phyloP scores from a whole-genome alignment of 495 filamentous ascomycete genomes.

The Xylaria acuta region DNA sequence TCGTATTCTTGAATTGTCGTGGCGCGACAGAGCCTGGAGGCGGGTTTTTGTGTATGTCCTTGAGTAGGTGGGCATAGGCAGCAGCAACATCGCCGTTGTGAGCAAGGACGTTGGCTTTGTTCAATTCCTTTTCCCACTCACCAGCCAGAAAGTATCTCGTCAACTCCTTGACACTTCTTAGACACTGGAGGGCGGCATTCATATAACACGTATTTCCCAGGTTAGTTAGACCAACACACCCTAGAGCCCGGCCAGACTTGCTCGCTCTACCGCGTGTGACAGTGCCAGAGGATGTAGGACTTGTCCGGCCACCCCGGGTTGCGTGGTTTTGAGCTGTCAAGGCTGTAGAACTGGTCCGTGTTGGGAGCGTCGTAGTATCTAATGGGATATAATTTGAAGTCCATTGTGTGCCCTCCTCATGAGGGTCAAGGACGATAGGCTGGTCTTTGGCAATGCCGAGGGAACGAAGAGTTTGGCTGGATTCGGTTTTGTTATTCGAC shows the following conservation, averaged over 20 bases:
- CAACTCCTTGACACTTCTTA: constrained; percentile 89
- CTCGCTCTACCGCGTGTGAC: constrained; percentile 72
- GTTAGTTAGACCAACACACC: constrained; percentile 83
- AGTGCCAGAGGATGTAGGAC: constrained; percentile 61
- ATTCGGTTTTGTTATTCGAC: constrained; percentile 58
- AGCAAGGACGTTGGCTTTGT: constrained; percentile 80
- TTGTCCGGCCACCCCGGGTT: constrained; percentile 64
- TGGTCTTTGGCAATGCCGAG: constrained; percentile 45
- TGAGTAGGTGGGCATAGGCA: constrained; percentile 75
- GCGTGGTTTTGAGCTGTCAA: constrained; percentile 39
- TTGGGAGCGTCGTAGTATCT: constrained; percentile 31
- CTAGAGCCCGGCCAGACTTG: constrained; percentile 64
- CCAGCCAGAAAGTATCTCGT: constrained; percentile 85
- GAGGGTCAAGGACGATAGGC: constrained; percentile 44
- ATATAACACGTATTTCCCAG: constrained; percentile 98
- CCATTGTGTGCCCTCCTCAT: constrained; percentile 40
- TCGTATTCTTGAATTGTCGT: constrained; percentile 75
- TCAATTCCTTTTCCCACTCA: constrained; percentile 78
- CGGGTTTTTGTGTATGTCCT: constrained; percentile 71
- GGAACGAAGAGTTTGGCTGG: constrained; percentile 33
- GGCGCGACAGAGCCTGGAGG: constrained; percentile 71
- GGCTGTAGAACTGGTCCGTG: constrained; percentile 36
- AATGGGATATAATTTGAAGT: constrained; percentile 34
- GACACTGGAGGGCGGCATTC: constrained; percentile 95
- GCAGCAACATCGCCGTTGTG: constrained; percentile 84